These are phyloP conservation scores for Aureobasidium mangrovei DNA, from an alignment of 2,329 filamentous ascomycete species.

Conservation along the genomic window DNA sequence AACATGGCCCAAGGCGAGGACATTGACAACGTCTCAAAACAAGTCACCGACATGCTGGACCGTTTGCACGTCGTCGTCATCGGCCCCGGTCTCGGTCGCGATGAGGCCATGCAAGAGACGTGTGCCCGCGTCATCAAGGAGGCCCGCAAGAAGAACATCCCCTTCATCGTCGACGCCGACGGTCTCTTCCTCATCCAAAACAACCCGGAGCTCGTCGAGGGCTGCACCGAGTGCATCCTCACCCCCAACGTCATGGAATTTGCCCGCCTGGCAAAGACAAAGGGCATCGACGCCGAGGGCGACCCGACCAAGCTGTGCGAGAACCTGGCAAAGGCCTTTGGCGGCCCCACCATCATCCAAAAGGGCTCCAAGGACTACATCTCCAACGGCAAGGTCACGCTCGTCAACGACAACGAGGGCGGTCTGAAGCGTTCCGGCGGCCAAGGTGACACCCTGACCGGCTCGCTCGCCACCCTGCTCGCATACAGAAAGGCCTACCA, in stretches of 20 bases:
- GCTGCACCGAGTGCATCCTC: slow-evolving; percentile 75
- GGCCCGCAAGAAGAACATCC: slow-evolving; percentile 61
- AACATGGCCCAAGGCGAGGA: slow-evolving; percentile 47
- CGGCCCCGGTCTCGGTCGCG: slow-evolving; percentile 83
- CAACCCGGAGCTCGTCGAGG: slow-evolving; percentile 65
- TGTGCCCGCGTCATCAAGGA: slow-evolving; percentile 70
- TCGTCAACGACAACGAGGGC: slow-evolving; percentile 67
- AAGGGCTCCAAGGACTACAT: slow-evolving; percentile 81
- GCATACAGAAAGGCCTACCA: slow-evolving; percentile 84
- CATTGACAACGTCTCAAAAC: slow-evolving; percentile 54
- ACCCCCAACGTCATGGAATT: slow-evolving; percentile 97
- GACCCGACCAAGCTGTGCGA: slow-evolving; percentile 51
- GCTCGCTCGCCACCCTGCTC: slow-evolving; percentile 77
- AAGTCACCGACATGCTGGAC: slow-evolving; percentile 70
- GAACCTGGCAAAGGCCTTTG: slow-evolving; percentile 66
- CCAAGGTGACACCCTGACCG: slow-evolving; percentile 91
- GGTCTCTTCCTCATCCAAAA: slow-evolving; percentile 70
- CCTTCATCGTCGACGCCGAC: slow-evolving; percentile 87
- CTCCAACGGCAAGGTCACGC: slow-evolving; percentile 66
- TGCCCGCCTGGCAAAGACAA: slow-evolving; percentile 64
- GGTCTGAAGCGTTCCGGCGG: slow-evolving; percentile 86
- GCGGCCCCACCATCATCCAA: slow-evolving; percentile 83
- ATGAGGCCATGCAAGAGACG: slow-evolving; percentile 81
- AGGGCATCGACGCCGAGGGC: slow-evolving; percentile 53
- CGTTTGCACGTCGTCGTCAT: slow-evolving; percentile 89